Evolutionary conservation across 2,329 filamentous ascomycete species (phyloP), one percentile per base, ranked within the genome.

Genomic region (Exophiala mesophila): DNA sequence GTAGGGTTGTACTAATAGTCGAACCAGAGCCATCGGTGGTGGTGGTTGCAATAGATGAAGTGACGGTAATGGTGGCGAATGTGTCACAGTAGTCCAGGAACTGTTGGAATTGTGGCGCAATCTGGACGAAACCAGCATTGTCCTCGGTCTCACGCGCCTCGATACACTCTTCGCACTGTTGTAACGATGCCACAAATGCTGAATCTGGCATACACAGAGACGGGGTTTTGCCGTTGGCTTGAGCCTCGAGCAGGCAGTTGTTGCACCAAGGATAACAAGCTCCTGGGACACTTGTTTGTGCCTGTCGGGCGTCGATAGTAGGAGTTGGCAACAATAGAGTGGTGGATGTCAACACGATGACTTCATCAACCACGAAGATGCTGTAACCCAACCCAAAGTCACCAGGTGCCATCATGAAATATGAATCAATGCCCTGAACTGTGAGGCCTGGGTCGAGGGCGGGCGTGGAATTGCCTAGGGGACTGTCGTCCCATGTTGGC

Each of bases 381-480:
- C 73, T 74, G 45, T 77, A 81, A 36, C 69, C 74, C 12, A 85
- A 64, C 3, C 80, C 81, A 44, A 85, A 86, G 0, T 69, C 69
- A 1, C 67, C 59, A 0, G 82, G 77, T 41, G 80, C 68, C n/a
- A 85, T 68, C 45, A 84, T 73, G 63, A 80, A 85, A 57, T 83
- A 85, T 16, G 55, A 29, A 26, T 56, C 50, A 15, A 55, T 55
- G 2, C 44, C 45, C 16, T 49, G 31, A 18, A 43, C 16, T 3
- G 17, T 43, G 6, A 54, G 41, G 9, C 43, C 32, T 7, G 43
- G 39, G 12, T 62, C 50, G 0, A 73, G 77, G 31, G 65, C 43
- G 8, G 50, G 49, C 1, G 48, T 56, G 12, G 36, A 30, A 30
- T 54, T 52, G 20, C 49, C 45, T 15, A 42, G 45, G 4, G 58